These are phyloP conservation scores for Brettanomyces sp. DNA, from an alignment of 805 yeast genomes.

Conservation along the genomic window DNA sequence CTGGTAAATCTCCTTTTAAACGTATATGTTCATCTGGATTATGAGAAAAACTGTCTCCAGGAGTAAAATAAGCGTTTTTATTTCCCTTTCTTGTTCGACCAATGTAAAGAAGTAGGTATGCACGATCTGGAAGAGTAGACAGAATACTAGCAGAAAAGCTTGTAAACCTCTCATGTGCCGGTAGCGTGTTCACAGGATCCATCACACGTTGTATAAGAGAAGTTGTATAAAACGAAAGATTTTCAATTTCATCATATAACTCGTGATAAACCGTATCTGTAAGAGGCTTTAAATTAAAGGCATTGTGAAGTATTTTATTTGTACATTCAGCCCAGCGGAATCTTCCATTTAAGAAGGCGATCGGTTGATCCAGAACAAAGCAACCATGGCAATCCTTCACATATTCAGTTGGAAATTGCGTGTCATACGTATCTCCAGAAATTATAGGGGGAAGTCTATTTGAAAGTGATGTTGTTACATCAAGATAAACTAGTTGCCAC, in stretches of 20 bases:
- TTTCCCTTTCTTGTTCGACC: conserved; percentile 4
- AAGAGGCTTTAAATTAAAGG: conserved; percentile 4
- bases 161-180: conserved; percentile 11
- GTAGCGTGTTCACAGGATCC: conserved; percentile 11
- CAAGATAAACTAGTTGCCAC: conserved; percentile 60
- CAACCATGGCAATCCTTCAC: conserved; percentile 17
- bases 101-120: conserved; percentile 10
- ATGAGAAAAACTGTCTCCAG: background rate
- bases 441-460: conserved; percentile 48
- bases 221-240: conserved; percentile 12
- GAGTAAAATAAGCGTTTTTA: background rate
- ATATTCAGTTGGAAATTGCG: conserved; percentile 42
- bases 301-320: conserved; percentile 11
- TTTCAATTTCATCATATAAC: conserved; percentile 10
- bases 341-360: conserved; percentile 43
- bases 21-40: background rate
- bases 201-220: conserved; percentile 14
- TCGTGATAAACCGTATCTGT: background rate
- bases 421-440: conserved; percentile 43
- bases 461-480: conserved; percentile 46
- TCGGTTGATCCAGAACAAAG: conserved; percentile 32
- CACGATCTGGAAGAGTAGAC: conserved; percentile 14
- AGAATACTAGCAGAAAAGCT: conserved; percentile 11
- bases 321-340: conserved; percentile 30
- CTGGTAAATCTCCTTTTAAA: background rate